Conservation (phyloP, 1,284 basidiomycete species). For the Rhodotorula sp. region DNA sequence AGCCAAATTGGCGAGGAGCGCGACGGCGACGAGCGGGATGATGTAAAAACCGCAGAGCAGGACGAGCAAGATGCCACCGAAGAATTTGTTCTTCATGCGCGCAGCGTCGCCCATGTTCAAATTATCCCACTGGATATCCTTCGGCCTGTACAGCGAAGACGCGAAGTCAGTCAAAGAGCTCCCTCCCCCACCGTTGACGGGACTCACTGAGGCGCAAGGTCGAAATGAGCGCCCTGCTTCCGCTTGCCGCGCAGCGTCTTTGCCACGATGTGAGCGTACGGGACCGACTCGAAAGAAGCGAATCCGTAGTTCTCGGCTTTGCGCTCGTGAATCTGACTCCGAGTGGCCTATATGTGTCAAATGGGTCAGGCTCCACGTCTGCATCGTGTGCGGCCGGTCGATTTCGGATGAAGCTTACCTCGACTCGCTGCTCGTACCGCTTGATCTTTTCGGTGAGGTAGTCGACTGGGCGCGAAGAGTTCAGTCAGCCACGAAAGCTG, state of each 20-base stretch:
- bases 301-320: slow-evolving; percentile 75
- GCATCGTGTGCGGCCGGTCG: slow-evolving; percentile 28
- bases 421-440: slow-evolving; percentile 65
- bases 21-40: slow-evolving; percentile 76
- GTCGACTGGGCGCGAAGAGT: slow-evolving; percentile 57
- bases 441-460: slow-evolving; percentile 64
- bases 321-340: slow-evolving; percentile 38
- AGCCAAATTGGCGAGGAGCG: slow-evolving; percentile 53
- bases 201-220: slow-evolving; percentile 65
- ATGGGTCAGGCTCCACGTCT: slow-evolving; percentile 52
- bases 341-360: slow-evolving; percentile 52
- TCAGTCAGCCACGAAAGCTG: background rate
- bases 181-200: too few relatives aligned
- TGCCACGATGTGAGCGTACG: slow-evolving; percentile 82
- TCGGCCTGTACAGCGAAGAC: slow-evolving; percentile 39
- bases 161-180: slow-evolving; percentile 40
- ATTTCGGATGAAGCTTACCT: slow-evolving; percentile 53
- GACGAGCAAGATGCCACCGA: slow-evolving; percentile 72
- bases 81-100: slow-evolving; percentile 62
- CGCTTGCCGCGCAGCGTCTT: slow-evolving; percentile 65
- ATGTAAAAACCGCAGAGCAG: slow-evolving; percentile 81
- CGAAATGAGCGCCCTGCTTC: slow-evolving; percentile 67
- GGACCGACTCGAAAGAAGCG: slow-evolving; percentile 86
- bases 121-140: slow-evolving; percentile 73
- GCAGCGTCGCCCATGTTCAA: slow-evolving; percentile 69